phyloP scores from a whole-genome alignment of 2,329 filamentous ascomycete genomes.

The Emericellopsis atlantica region DNA sequence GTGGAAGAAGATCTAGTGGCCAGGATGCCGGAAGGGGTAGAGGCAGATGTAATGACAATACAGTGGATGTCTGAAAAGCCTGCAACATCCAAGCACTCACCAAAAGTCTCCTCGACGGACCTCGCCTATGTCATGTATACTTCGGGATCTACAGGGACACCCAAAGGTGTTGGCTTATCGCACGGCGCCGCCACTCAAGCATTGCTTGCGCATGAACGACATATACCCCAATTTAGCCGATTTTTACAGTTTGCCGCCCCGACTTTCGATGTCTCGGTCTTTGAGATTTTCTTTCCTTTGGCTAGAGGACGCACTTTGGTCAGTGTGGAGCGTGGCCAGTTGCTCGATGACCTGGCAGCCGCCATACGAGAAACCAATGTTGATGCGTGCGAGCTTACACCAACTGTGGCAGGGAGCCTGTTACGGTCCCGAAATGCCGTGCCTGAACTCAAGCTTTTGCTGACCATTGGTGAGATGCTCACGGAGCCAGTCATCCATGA shows the following conservation, averaged over 20 bases:
- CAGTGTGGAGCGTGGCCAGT: conserved; percentile 51
- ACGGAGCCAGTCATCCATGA: conserved; percentile 64
- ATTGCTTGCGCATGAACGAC: conserved; percentile 64
- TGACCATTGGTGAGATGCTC: conserved; percentile 92
- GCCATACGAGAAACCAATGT: conserved; percentile 53
- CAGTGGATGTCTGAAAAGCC: conserved; percentile 9
- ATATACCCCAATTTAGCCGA: conserved; percentile 63
- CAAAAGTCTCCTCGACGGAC: conserved; percentile 16
- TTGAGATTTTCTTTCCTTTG: conserved; percentile 86
- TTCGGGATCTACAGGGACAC: conserved; percentile 76
- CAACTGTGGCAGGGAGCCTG: conserved; percentile 72
- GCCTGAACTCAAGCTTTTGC: conserved; percentile 54
- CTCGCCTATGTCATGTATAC: conserved; percentile 91
- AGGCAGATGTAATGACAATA: conserved; percentile 22
- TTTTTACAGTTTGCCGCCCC: conserved; percentile 89
- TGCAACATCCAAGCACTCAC: not conserved
- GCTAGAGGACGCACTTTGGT: conserved; percentile 63
- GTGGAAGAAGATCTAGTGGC: conserved; percentile 38
- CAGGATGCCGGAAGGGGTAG: conserved; percentile 20
- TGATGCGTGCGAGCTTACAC: conserved; percentile 81
- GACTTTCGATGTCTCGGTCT: conserved; percentile 89
- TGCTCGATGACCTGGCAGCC: conserved; percentile 64
- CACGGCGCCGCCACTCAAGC: conserved; percentile 73
- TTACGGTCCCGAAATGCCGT: conserved; percentile 54
- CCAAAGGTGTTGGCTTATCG: conserved; percentile 77